Percentiles rank a stretch among this genome's conserved stretches.
Evolutionary conservation across 164 flowering plant genomes (phyloP).

Genomic region (Vitis rupestris): DNA sequence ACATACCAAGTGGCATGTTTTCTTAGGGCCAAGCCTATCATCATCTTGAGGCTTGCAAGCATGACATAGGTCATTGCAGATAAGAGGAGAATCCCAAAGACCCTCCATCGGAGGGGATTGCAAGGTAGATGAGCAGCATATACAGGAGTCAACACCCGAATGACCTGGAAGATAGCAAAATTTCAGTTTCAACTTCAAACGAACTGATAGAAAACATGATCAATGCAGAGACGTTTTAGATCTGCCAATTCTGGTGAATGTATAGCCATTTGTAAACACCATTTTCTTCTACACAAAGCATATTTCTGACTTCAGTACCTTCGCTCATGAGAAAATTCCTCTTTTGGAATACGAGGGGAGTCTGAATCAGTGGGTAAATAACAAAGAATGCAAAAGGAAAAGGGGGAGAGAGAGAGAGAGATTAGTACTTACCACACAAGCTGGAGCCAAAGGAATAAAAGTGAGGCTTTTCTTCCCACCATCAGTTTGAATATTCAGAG

Average conservation of each 20-base stretch:
- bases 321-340: not conserved
- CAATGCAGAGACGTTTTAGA: too few species aligned
- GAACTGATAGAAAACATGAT: not conserved
- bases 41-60: constrained; percentile 81
- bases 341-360: not conserved
- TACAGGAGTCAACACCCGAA: constrained; percentile 83
- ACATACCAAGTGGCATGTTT: constrained; percentile 87
- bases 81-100: constrained; percentile 65
- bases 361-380: not conserved
- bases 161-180: constrained; percentile 49
- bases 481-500: constrained; percentile 60
- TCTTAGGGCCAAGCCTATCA: constrained; percentile 73
- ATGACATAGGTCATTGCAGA: constrained; percentile 63
- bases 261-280: not conserved
- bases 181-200: constrained; percentile 1
- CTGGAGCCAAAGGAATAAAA: constrained; percentile 92
- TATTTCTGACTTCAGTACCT: not conserved
- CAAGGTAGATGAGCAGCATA: constrained; percentile 80
- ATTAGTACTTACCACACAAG: constrained; percentile 79
- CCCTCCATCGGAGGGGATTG: constrained; percentile 69
- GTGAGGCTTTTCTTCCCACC: constrained; percentile 59
- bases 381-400: not conserved
- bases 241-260: too few species aligned
- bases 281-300: not conserved
- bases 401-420: not conserved